Percentiles rank a stretch among this genome's conserved stretches.
phyloP scores from a whole-genome alignment of 2,329 filamentous ascomycete species.

The Alternaria alternata region DNA sequence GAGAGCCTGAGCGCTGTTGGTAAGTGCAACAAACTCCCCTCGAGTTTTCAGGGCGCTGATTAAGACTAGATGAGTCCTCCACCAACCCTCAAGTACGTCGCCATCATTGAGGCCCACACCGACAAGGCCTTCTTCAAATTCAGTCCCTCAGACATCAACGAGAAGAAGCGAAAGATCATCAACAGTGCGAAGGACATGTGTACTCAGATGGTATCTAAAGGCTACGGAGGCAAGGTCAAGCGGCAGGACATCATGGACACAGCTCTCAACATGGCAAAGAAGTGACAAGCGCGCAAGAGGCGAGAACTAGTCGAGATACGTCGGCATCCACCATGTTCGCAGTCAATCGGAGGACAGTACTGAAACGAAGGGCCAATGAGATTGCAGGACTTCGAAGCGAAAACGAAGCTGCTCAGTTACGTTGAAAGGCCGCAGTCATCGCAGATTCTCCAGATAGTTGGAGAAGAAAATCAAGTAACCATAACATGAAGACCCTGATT shows the following conservation, averaged over 20 bases:
- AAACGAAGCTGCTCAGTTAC: neutral
- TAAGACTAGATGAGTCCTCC: neutral
- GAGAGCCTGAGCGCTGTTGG: neutral
- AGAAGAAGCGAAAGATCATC: neutral
- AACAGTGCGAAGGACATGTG: neutral
- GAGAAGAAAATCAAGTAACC: too few relatives aligned
- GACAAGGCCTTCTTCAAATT: neutral
- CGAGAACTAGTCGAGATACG: neutral
- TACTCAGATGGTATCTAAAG: neutral
- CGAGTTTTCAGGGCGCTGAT: neutral
- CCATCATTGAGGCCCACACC: neutral
- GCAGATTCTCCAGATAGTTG: neutral
- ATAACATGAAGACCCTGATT: neutral
- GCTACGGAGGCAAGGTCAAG: neutral
- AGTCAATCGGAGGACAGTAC: neutral
- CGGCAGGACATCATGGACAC: conserved; percentile 1
- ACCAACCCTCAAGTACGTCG: conserved; percentile 1
- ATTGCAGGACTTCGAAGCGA: neutral
- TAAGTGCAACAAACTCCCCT: neutral
- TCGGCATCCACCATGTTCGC: neutral
- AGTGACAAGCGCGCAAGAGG: neutral
- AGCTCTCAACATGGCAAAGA: neutral
- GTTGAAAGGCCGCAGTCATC: neutral
- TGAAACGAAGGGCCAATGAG: neutral
- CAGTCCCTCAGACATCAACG: neutral